These are phyloP conservation scores for Gracilariopsis chorda DNA, from an alignment of 23 red algal species.

Conservation along the genomic window DNA sequence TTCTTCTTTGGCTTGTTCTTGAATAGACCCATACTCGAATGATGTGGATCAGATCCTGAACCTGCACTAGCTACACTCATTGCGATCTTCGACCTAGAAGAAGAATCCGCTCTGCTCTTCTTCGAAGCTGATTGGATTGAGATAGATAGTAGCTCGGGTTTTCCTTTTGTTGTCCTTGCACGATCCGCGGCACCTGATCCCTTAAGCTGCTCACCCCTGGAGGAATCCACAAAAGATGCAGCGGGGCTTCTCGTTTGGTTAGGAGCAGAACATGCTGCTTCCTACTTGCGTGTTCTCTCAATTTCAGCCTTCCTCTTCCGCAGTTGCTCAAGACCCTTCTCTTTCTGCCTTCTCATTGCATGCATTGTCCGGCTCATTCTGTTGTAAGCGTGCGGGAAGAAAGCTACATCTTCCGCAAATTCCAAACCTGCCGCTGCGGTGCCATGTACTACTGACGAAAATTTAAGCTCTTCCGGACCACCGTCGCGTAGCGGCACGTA, in stretches of 20 bases:
- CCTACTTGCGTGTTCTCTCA: not conserved
- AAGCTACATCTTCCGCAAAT: constrained; percentile 82
- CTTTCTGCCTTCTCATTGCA: constrained; percentile 65
- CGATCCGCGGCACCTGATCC: not conserved
- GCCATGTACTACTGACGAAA: constrained; percentile 71
- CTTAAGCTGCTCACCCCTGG: not conserved
- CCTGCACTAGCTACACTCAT: not conserved
- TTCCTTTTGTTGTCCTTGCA: not conserved
- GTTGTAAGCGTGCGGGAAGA: constrained; percentile 89
- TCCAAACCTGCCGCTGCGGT: constrained; percentile 87
- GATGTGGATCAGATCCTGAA: not conserved
- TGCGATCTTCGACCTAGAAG: not conserved
- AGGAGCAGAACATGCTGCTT: not conserved
- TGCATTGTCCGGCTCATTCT: constrained; percentile 67
- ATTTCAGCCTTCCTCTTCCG: constrained; percentile 28
- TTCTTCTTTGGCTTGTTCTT: constrained; percentile 33
- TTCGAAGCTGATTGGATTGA: not conserved
- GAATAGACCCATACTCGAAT: constrained; percentile 2
- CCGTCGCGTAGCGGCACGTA: constrained; percentile 81
- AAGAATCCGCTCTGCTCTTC: not conserved
- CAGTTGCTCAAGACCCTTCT: constrained; percentile 37
- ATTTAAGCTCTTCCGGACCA: constrained; percentile 80
- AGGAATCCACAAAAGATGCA: not conserved
- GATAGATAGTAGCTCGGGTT: not conserved
- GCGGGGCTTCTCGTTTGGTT: not conserved